phyloP scores from a whole-genome alignment of 73 alveolate species.

The Paramecium pentaurelia region DNA sequence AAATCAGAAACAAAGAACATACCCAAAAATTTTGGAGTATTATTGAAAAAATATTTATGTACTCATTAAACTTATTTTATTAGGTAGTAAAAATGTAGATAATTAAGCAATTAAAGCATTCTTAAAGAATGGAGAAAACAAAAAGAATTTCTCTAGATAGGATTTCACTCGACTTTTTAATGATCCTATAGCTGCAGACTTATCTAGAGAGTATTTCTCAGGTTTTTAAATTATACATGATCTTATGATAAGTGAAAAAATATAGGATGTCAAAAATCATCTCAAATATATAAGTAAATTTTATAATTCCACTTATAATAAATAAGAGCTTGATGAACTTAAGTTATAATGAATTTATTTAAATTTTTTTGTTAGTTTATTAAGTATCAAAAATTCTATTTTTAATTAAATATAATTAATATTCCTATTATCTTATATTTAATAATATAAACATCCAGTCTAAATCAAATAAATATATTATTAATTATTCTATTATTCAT shows the following conservation, averaged over 20 bases:
- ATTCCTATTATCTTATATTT: neutral
- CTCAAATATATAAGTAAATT: constrained; percentile 40
- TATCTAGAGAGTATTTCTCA: constrained; percentile 35
- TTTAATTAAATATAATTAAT: neutral
- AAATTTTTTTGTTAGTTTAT: neutral
- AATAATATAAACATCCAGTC: neutral
- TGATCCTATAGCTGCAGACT: neutral
- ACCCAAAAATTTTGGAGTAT: constrained; percentile 41
- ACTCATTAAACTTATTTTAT: neutral
- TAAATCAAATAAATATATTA: too few species aligned
- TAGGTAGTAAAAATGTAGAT: neutral
- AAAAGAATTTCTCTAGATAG: constrained; percentile 42
- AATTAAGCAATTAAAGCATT: constrained; percentile 25
- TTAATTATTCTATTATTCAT: neutral
- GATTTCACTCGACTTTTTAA: constrained; percentile 13
- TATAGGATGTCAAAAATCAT: constrained; percentile 44
- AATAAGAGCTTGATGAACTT: constrained; percentile 24
- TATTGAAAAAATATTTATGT: constrained; percentile 25
- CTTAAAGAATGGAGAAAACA: constrained; percentile 38
- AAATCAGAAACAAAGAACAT: constrained; percentile 40
- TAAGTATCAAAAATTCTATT: neutral
- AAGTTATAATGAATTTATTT: constrained; percentile 6
- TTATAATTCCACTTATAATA: constrained; percentile 20
- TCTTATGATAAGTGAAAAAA: constrained; percentile 39
- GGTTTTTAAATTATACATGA: constrained; percentile 35